Evolutionary conservation across 1,284 basidiomycete species (phyloP), one percentile per base, ranked within the genome.

Genomic region (Pyrrhoderma noxium): DNA sequence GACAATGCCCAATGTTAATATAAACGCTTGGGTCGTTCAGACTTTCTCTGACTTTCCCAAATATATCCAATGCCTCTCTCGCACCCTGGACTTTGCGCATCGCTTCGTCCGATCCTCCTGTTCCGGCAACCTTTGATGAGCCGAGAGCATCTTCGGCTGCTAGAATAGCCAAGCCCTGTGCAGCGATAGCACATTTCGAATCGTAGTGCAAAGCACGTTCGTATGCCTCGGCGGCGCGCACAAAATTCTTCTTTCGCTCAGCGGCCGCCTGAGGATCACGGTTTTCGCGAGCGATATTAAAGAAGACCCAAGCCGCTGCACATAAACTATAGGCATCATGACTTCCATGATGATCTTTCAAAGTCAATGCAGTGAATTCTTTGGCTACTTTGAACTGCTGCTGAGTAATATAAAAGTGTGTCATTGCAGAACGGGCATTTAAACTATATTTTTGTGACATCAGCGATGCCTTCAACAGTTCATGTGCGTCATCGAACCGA

Each of bases 1-100:
- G 88, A 60, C 92, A 95, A 62, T 96, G 94, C 0, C 93, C 94
- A 73, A 96, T 93, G 64, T 97, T 97, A 61, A 91, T 74, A 61
- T 93, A 93, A 7, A 95, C 92, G 57, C 87, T 87, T 1, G 89
- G 89, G 56, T 93, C 88, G 53, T 81, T 79, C 47, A 92, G 67
- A 2, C 83, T 86, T 68, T 96, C 93, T 54, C 89, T 76, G 49
- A 96, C 86, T 65, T 93, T 92, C 4, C 82, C 84, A 59, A 97
- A 89, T 21, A 94, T 76, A 47, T 87, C 82, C 34, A 97, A 67
- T 0, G 93, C 92, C 53, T 94, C 90, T 9, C 88, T 74, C 1
- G 89, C 80, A 56, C 89, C 84, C 62, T 79, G 80, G 52, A 80
- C 59, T 25, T 82, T 72, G 58, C 74, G 79, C 58, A 79, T 77